A percentile compares a stretch with the other conserved stretches of the same genome.
phyloP scores from a whole-genome alignment of 176 grass and related monocot genomes.

The Poa annua region DNA sequence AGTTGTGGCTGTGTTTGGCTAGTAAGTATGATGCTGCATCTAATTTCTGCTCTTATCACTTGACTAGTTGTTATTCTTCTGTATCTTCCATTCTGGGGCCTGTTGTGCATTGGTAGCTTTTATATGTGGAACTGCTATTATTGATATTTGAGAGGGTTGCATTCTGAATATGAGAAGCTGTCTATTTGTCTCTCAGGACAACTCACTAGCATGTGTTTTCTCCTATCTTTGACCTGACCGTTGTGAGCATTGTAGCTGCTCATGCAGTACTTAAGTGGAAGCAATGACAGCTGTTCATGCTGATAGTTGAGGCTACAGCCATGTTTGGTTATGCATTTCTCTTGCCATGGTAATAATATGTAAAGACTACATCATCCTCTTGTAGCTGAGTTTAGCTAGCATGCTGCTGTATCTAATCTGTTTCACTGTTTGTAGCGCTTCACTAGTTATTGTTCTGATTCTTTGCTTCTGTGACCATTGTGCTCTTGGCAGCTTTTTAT shows the following conservation, averaged over 20 bases:
- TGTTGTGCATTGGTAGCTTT: too few relatives aligned
- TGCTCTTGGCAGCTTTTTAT: not conserved
- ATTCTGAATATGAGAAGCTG: not conserved
- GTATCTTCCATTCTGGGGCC: not conserved
- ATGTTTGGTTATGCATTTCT: too few relatives aligned
- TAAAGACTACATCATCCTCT: too few relatives aligned
- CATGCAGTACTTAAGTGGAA: not conserved
- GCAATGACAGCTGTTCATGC: not conserved
- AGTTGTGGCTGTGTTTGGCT: not conserved
- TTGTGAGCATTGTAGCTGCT: not conserved
- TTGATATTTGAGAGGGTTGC: not conserved
- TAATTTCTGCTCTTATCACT: slow-evolving; percentile 7
- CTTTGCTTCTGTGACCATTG: not conserved
- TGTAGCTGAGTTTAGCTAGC: too few relatives aligned
- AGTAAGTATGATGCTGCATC: not conserved
- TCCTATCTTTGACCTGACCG: not conserved
- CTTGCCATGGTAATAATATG: too few relatives aligned
- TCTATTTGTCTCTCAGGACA: too few relatives aligned
- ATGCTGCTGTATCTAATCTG: too few relatives aligned
- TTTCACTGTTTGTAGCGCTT: too few relatives aligned
- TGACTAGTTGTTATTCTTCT: slow-evolving; percentile 12
- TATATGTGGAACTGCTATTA: not conserved
- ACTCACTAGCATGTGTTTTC: not conserved
- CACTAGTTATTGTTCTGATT: not conserved
- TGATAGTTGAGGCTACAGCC: not conserved